Evolutionary conservation across 331 rosid species (phyloP).

Genomic region (Saraca asoca): DNA sequence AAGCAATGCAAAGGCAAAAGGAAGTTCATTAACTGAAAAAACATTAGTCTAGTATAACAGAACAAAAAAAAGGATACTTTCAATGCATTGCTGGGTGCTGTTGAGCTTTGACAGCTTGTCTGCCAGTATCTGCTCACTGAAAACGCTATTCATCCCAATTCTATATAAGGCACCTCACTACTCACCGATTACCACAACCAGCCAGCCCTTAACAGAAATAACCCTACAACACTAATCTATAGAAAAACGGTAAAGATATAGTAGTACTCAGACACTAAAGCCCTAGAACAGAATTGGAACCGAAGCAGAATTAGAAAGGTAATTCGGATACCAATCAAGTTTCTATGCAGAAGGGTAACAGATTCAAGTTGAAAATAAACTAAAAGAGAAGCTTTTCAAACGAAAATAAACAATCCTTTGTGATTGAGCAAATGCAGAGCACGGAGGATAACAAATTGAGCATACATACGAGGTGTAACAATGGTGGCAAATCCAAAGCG

Average conservation of each 20-base stretch:
- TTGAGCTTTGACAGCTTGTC: conserved; percentile 89
- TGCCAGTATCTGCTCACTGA: conserved; percentile 75
- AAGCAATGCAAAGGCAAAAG: conserved; percentile 3
- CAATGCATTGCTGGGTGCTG: conserved; percentile 83
- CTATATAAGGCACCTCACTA: conserved; percentile 29
- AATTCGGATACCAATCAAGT: conserved; percentile 9
- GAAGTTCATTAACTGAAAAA: background rate
- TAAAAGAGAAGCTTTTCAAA: background rate
- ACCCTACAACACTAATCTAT: conserved; percentile 6
- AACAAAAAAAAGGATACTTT: conserved; percentile 66
- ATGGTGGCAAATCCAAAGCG: conserved; percentile 5
- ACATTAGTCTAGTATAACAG: background rate
- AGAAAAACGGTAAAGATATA: background rate
- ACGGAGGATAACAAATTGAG: conserved; percentile 29
- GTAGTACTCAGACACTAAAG: conserved; percentile 13
- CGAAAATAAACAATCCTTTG: conserved; percentile 12
- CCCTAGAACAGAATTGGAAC: conserved; percentile 21
- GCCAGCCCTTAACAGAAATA: conserved; percentile 26
- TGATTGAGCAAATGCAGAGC: conserved; percentile 30
- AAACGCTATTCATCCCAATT: conserved; percentile 70
- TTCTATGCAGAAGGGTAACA: conserved; percentile 13
- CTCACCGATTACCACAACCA: background rate
- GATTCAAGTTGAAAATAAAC: background rate
- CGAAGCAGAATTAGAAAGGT: conserved; percentile 1
- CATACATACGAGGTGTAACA: conserved; percentile 9